Percentiles rank a stretch among this genome's conserved stretches.
These are phyloP conservation scores for Kodamaea plutei DNA, from an alignment of 1,139 yeast species.

Conservation along the genomic window DNA sequence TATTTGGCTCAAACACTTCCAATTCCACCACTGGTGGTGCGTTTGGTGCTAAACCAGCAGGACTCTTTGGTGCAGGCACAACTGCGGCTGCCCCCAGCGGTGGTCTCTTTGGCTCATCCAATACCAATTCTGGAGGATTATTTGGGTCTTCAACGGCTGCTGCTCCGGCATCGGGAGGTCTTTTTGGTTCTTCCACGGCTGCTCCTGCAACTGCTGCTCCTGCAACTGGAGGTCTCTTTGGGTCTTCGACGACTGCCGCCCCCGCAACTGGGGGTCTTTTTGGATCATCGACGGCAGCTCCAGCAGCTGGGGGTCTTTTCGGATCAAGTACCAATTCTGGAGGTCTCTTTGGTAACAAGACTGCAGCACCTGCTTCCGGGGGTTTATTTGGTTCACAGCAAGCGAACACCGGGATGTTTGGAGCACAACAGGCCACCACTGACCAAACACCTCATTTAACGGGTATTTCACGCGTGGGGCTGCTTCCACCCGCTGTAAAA, in stretches of 20 bases:
- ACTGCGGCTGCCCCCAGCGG: conserved; percentile 6
- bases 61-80: conserved; percentile 3
- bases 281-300: no score
- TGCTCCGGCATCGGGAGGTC: conserved; percentile 11
- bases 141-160: conserved; percentile 9
- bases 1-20: conserved; percentile 14
- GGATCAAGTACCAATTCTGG: conserved; percentile 4
- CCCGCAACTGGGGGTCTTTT: no score
- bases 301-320: conserved; percentile 12
- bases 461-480: conserved; percentile 84
- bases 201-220: conserved; percentile 2
- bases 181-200: conserved; percentile 10
- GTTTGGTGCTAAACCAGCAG: no score
- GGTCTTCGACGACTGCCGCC: no score
- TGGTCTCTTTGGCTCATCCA: conserved; percentile 12
- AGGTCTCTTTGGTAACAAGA: conserved; percentile 5
- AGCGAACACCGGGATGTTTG: not conserved
- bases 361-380: conserved; percentile 14
- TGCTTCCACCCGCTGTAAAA: conserved; percentile 72
- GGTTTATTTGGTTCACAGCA: conserved; percentile 38
- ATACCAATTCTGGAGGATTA: conserved; percentile 10
- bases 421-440: conserved; percentile 7
- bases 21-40: conserved; percentile 4
- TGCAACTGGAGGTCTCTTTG: no score
- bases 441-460: conserved; percentile 56